Percentiles rank a stretch among this genome's conserved stretches.
Conservation (phyloP, 192 early-diverging fungal species). For the Coemansia sp. region DNA sequence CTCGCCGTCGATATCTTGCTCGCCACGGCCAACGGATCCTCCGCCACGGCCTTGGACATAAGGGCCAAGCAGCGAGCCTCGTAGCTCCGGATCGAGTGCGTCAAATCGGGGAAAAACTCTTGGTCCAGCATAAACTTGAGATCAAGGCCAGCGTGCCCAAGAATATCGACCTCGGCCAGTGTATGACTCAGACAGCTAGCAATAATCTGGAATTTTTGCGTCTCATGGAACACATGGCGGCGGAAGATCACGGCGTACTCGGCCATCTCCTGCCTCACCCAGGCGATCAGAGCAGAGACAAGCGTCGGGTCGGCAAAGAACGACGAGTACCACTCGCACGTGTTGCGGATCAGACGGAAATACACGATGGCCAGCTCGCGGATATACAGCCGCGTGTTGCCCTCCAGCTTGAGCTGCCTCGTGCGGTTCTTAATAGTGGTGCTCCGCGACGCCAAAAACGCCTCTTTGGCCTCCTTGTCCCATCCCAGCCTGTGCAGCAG, state of each 20-base stretch:
- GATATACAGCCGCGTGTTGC: constrained; percentile 82
- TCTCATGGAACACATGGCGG: constrained; percentile 82
- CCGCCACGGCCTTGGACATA: constrained; percentile 63
- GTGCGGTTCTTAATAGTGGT: constrained; percentile 66
- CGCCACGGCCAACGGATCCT: constrained; percentile 66
- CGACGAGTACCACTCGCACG: constrained; percentile 92
- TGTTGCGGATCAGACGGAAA: constrained; percentile 89
- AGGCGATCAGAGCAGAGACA: constrained; percentile 90
- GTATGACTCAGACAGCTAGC: constrained; percentile 79
- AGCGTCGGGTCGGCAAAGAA: constrained; percentile 86
- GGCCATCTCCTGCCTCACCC: constrained; percentile 84
- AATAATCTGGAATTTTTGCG: constrained; percentile 76
- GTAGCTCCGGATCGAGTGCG: constrained; percentile 66
- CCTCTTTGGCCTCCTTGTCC: constrained; percentile 70
- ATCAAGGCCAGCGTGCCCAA: constrained; percentile 83
- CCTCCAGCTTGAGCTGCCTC: constrained; percentile 80
- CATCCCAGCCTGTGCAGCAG: constrained; percentile 70
- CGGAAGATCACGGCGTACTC: constrained; percentile 81
- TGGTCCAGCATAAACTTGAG: constrained; percentile 79
- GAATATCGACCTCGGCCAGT: constrained; percentile 70
- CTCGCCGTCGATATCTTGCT: constrained; percentile 42
- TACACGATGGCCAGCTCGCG: constrained; percentile 81
- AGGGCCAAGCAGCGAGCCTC: constrained; percentile 60
- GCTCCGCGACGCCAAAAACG: constrained; percentile 78
- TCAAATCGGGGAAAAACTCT: constrained; percentile 72